Base-by-base conservation (phyloP, 139 green algal species). In the Asterochloris erici region DNA sequence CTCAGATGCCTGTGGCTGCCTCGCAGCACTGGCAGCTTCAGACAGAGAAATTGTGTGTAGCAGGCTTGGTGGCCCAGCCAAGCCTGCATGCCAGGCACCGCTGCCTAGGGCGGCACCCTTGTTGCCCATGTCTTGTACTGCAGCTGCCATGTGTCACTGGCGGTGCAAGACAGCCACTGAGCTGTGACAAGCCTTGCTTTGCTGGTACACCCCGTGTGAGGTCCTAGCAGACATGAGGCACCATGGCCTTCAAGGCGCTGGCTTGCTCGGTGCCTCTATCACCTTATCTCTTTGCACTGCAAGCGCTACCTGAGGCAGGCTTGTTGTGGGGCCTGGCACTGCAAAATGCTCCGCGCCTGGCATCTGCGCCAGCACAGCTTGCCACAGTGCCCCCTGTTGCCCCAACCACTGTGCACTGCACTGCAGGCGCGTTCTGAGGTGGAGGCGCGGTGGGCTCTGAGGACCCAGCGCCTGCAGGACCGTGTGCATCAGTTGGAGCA, bases 401-500 rank as follows among this genome's bases (percentile, higher is more conserved):
- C 16, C 63, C 1, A 77, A 60, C 10, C n/a, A 4, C 63, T 19
- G 24, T 29, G 71, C n/a, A 16, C 63, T 74, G 78, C 26, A 63
- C 63, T 74, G 28, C 78, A 82, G 63, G 63, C 61, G 29, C 28
- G 73, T 1, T 61, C 73, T 26, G 78, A 82, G 28, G 78, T 74
- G 63, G 73, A 82, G 14, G 61, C 61, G n/a, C 27, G 63, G 15
- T 82, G 78, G 78, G 78, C 78, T 10, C 61, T 63, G 63, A 82
- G 73, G 78, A 63, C 63, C 10, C 63, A 82, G n/a, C 38, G 2
- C 9, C 78, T 82, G 26, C 63, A 74, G 62, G 63, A 61, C 9
- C 78, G 78, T 26, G 73, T 82, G 61, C 61, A 64, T 26, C 73
- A 63, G 61, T 63, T 82, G 62, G 78, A 82, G 63, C 63, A 82